Evolutionary conservation across 305 asterid species (phyloP).

Genomic region (Plantago lanceolata): DNA sequence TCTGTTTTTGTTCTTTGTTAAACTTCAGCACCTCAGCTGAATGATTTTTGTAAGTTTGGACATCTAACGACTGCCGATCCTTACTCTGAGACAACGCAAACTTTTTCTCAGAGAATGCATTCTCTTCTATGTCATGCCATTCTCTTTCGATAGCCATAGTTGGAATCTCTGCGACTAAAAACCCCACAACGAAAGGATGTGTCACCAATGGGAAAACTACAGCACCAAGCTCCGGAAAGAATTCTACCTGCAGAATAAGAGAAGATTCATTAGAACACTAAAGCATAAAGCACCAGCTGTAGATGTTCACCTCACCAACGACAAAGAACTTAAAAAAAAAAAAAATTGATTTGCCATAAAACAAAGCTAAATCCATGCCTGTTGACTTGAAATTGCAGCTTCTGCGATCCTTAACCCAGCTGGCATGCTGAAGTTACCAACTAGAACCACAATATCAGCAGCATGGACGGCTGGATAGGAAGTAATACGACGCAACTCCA

Average conservation of each 20-base stretch:
- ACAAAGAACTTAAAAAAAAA: no score
- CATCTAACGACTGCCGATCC: slow-evolving; percentile 41
- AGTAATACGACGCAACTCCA: slow-evolving; percentile 79
- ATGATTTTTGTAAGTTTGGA: slow-evolving; percentile 37
- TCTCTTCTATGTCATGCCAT: slow-evolving; percentile 35
- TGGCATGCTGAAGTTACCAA: slow-evolving; percentile 61
- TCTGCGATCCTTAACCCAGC: slow-evolving; percentile 85
- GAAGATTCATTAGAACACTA: slow-evolving; percentile 27
- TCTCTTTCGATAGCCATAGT: slow-evolving; percentile 39
- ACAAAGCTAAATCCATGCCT: slow-evolving; percentile 39
- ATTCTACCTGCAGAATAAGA: slow-evolving; percentile 63
- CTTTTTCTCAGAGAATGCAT: slow-evolving; percentile 38
- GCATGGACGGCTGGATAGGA: slow-evolving; percentile 54
- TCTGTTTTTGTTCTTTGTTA: slow-evolving; percentile 60
- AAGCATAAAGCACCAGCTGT: not conserved
- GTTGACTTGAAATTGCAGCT: slow-evolving; percentile 64
- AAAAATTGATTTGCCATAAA: not conserved
- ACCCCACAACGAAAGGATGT: slow-evolving; percentile 93
- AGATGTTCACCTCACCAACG: slow-evolving; percentile 2
- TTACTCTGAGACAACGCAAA: slow-evolving; percentile 34
- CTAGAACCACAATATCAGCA: slow-evolving; percentile 72
- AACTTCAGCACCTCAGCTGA: slow-evolving; percentile 43
- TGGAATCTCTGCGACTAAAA: slow-evolving; percentile 89
- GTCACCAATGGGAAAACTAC: slow-evolving; percentile 87
- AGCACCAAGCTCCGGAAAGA: slow-evolving; percentile 77